These are phyloP conservation scores for Globisporangium nagaii DNA, from an alignment of 352 stramenopile genomes.

Conservation along the genomic window DNA sequence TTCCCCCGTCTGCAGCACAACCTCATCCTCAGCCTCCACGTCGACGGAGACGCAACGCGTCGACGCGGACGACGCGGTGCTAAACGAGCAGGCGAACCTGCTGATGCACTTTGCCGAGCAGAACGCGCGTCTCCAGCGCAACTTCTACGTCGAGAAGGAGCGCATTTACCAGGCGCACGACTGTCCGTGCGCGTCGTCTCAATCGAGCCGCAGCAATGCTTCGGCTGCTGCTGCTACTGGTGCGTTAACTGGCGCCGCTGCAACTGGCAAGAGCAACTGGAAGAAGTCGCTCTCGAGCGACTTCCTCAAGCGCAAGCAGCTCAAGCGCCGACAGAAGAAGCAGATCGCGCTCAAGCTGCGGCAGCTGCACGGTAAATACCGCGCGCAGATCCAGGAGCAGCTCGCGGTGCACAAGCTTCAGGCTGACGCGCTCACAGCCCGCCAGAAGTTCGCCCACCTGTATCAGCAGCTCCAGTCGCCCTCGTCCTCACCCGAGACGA, in stretches of 20 bases:
- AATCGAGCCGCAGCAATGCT: slow-evolving; percentile 5
- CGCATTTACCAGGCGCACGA: slow-evolving; percentile 42
- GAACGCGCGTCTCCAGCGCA: slow-evolving; percentile 43
- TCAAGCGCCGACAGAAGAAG: slow-evolving; percentile 71
- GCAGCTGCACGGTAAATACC: slow-evolving; percentile 37
- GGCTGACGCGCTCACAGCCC: slow-evolving; percentile 35
- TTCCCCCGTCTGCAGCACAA: not conserved
- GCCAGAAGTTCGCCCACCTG: slow-evolving; percentile 38
- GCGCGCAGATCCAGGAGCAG: slow-evolving; percentile 34
- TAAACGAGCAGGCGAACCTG: slow-evolving; percentile 31
- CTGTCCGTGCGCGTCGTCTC: slow-evolving; percentile 23
- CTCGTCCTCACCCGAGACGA: not conserved
- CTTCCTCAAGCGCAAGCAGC: slow-evolving; percentile 59
- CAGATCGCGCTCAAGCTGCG: slow-evolving; percentile 47
- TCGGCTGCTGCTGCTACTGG: not conserved
- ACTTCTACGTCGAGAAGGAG: slow-evolving; percentile 37
- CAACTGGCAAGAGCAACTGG: slow-evolving; percentile 32
- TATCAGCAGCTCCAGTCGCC: not conserved
- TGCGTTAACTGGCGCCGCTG: not conserved
- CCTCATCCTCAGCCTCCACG: too few relatives aligned
- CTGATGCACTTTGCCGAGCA: slow-evolving; percentile 44
- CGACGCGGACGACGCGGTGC: slow-evolving; percentile 6
- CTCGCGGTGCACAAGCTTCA: slow-evolving; percentile 44
- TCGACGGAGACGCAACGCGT: not conserved
- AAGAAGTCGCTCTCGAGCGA: slow-evolving; percentile 38